Percentiles rank a stretch among this genome's conserved stretches.
Conservation (phyloP, 2,329 filamentous ascomycete genomes). For the Ustulina deusta region DNA sequence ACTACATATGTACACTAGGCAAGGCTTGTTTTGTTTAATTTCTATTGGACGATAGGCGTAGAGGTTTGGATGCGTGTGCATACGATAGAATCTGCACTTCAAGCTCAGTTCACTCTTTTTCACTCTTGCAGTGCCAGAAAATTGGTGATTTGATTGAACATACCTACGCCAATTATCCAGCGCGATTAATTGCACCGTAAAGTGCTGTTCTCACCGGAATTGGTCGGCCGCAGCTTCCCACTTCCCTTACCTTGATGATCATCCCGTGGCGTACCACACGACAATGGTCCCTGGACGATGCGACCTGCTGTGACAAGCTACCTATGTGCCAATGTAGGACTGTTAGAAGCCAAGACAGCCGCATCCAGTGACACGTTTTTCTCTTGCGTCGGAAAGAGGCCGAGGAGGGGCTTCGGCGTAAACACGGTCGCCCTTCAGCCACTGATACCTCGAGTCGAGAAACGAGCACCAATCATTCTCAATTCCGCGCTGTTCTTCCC, state of each 20-base stretch:
- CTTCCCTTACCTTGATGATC: conserved; percentile 11
- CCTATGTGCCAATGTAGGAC: conserved; percentile 19
- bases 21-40: conserved; percentile 25
- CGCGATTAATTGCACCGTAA: not conserved
- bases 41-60: not conserved
- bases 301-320: conserved; percentile 29
- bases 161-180: not conserved
- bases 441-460: conserved; percentile 18
- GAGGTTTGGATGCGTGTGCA: not conserved
- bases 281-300: conserved; percentile 4
- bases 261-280: conserved; percentile 3
- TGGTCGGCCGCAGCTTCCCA: not conserved
- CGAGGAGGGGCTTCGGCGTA: conserved; percentile 32
- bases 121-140: not conserved
- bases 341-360: conserved; percentile 38
- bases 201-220: not conserved
- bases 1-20: conserved; percentile 11
- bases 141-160: not conserved
- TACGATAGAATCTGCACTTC: not conserved
- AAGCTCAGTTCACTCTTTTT: not conserved
- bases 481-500: not conserved
- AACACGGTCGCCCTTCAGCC: conserved; percentile 29
- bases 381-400: conserved; percentile 25
- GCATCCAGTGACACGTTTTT: conserved; percentile 38
- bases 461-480: conserved; percentile 9